phyloP scores from a whole-genome alignment of 2,329 filamentous ascomycete species.

The Aureobasidium sp. region DNA sequence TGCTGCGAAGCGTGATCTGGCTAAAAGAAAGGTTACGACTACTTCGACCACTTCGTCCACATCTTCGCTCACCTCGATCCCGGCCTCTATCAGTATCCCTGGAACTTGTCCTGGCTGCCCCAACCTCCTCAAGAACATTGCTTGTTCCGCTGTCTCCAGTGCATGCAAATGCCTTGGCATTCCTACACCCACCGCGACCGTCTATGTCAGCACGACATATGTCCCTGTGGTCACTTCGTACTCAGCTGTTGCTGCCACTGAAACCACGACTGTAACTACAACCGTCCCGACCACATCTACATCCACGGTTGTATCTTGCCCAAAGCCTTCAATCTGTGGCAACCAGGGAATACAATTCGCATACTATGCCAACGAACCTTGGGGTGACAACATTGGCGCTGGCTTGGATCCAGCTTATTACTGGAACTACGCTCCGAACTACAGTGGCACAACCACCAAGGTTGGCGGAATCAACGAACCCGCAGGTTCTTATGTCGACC shows the following conservation, averaged over 20 bases:
- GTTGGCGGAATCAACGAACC: not conserved
- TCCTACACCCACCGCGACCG: not conserved
- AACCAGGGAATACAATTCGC: constrained; percentile 4
- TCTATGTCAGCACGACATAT: not conserved
- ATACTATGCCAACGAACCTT: constrained; percentile 1
- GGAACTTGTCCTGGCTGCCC: not conserved
- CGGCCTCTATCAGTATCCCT: not conserved
- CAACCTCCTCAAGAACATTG: not conserved
- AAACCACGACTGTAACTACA: constrained; percentile 14
- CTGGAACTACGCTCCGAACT: not conserved
- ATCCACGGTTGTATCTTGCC: constrained; percentile 16
- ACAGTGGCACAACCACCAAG: not conserved
- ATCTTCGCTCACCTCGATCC: constrained; percentile 11
- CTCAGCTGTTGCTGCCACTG: not conserved
- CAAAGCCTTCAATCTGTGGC: not conserved
- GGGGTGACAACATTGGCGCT: not conserved
- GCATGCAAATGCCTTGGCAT: not conserved
- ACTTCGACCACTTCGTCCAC: constrained; percentile 9
- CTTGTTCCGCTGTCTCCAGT: not conserved
- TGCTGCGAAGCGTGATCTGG: not conserved
- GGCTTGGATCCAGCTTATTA: not conserved
- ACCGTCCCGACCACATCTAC: constrained; percentile 12
- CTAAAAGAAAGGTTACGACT: constrained; percentile 8
- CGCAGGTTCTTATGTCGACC: not conserved
- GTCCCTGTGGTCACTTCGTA: not conserved